Base-by-base conservation (phyloP, 441 rosid genomes). In the Corymbia citriodora region DNA sequence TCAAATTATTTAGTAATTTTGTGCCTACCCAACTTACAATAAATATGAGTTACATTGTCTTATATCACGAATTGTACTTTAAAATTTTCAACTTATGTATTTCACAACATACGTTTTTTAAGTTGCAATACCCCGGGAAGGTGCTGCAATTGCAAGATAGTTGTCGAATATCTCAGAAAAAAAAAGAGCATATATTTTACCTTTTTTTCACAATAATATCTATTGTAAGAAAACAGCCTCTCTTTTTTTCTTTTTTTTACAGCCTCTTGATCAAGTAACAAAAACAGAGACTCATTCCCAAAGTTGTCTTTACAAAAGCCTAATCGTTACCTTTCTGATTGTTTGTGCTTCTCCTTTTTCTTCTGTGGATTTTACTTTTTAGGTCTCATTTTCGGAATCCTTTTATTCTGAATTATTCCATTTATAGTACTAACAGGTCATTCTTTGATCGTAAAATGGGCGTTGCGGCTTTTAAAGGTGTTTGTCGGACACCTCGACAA, bases 51-150 rank as follows among this genome's bases (percentile, higher is more conserved):
- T 4, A 23, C 21, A 5, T 68, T 31, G 79, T 33, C 23, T 70
- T 18, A 5, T 17, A 3, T 70, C 0, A 0, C 17, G 6, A n/a
- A 31, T n/a, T 15, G 40, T n/a, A n/a, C 18, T 2, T 68, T 4
- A 65, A n/a, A 65, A 8, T 65, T 68, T n/a, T 21, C 31, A n/a
- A 31, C 19, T 68, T 68, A 15, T 65, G 40, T 16, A 55, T 9
- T 63, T 15, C 0, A 0, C 6, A 29, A 6, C 29, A 29, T 9
- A 13, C 3, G 17, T 29, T 63, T 54, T 54, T 29, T 63, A 63
- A 63, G 33, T 63, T 2, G 33, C 31, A 7, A 63, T 59, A 10
- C 14, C 63, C 45, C 6, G 6, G 45, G 45, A 40, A 40, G 6
- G 45, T 40, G 45, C 45, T 40, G 45, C 45, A 40, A 40, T 4